These are phyloP conservation scores for Exsudoporus frostii DNA, from an alignment of 768 basidiomycete genomes.

Conservation along the genomic window DNA sequence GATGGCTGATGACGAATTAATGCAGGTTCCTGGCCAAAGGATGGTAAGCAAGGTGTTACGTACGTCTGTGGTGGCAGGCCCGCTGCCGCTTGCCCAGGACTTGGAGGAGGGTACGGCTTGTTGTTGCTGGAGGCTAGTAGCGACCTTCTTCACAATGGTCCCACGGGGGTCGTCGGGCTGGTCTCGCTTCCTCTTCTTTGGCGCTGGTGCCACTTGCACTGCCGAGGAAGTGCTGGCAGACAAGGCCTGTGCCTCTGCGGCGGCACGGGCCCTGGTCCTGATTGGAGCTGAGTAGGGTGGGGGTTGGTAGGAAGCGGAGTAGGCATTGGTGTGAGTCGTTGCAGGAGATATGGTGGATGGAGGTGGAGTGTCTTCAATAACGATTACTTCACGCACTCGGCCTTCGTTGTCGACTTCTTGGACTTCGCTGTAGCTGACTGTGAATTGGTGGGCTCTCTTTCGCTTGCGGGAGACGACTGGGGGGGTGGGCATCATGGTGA, in stretches of 20 bases:
- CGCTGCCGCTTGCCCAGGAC: slow-evolving; percentile 67
- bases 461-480: slow-evolving; percentile 75
- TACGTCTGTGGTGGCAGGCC: slow-evolving; percentile 66
- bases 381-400: slow-evolving; percentile 79
- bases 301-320: slow-evolving; percentile 78
- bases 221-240: slow-evolving; percentile 65
- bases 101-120: slow-evolving; percentile 52
- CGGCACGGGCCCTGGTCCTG: slow-evolving; percentile 80
- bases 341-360: slow-evolving; percentile 72
- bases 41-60: slow-evolving; percentile 31
- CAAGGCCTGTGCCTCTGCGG: slow-evolving; percentile 78
- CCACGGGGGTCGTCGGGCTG: slow-evolving; percentile 69
- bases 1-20: slow-evolving; percentile 46
- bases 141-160: slow-evolving; percentile 61
- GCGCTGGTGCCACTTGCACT: slow-evolving; percentile 60
- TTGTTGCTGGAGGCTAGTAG: slow-evolving; percentile 47
- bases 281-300: slow-evolving; percentile 73
- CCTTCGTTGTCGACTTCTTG: slow-evolving; percentile 82
- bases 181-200: slow-evolving; percentile 85
- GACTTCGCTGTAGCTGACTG: slow-evolving; percentile 84
- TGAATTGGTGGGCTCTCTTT: slow-evolving; percentile 77
- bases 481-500: slow-evolving; percentile 70
- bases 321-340: slow-evolving; percentile 64
- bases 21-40: slow-evolving; percentile 25
- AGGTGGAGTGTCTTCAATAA: slow-evolving; percentile 90